Base-by-base conservation (phyloP, 257 asterid species). In the Phtheirospermum japonicum region DNA sequence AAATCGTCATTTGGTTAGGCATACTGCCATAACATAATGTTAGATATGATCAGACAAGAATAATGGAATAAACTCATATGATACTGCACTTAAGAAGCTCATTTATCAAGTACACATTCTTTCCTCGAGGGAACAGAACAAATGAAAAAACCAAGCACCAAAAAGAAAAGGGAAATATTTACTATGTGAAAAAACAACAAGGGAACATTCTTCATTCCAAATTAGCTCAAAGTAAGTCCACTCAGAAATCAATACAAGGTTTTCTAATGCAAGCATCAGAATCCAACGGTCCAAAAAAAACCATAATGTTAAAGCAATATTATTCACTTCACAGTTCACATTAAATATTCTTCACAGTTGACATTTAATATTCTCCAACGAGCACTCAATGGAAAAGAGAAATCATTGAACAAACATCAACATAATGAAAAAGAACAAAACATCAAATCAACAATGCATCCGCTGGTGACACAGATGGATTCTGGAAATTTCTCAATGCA, bases 161-260 rank as follows among this genome's bases (percentile, higher is more conserved):
- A 60, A 32, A 57, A 31, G 59, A 37, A 76, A 68, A 60, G 71
- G 64, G 49, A 7, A 71, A 76, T 76, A 73, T 83, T 68, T 79
- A 77, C 66, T 43, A 65, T 75, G 87, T 60, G 76, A 78, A 75
- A 66, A 82, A 85, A 79, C 79, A 67, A 23, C 28, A 68, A 77
- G 72, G 60, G 37, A 76, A 69, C 59, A 39, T 56, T 59, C 59
- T 55, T 50, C 63, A 64, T 67, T 28, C 68, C 57, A 75, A 75
- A 74, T 69, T 69, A 64, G 72, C 75, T 57, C 57, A 61, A 60
- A 52, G 65, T 70, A 79, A 66, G 73, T 61, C 80, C 80, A 67
- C 68, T 61, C 9, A 72, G 68, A 78, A 78, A 72, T 61, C 70
- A 71, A 67, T 75, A 80, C 33, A 73, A 67, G 61, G 46, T 72